Evolutionary conservation across 805 yeast species (phyloP), one percentile per base, ranked within the genome.

Genomic region (Wickerhamomyces sydowiorum): DNA sequence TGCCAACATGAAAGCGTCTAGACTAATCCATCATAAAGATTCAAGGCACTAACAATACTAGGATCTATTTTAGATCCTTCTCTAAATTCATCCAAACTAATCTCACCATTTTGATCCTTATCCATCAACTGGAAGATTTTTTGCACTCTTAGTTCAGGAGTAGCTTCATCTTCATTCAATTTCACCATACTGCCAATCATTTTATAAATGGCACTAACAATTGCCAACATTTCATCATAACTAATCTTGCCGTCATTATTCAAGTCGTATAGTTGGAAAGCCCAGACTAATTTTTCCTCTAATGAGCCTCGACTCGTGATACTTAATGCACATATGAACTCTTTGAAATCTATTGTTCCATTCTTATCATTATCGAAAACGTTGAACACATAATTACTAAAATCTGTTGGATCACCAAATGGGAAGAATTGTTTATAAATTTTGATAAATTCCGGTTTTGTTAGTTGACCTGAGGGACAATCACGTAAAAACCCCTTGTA

Each of bases 381-480:
- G 41, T 82, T 79, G 65, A 93, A 93, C 14, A 95, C 82, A 52
- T 82, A 85, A 44, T 80, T 86, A 43, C 96, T 87, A 65, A 88
- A 93, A 44, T 88, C 91, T 4, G 85, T 77, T 1, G 99, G 96
- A 56, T 91, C 96, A 0, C 99, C 99, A 69, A 93, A 93, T 17
- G 99, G 99, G 71, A 93, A 93, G 62, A 91, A 93, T 58, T 93
- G 98, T 60, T 87, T 87, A 67, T 90, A 95, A 17, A 93, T 90
- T 62, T 86, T 87, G 51, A 84, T 80, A 61, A 93, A 88, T 57
- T 93, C 98, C 37, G 83, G 86, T 55, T 82, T 84, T 3, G 89
- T 78, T 22, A 93, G 70, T 59, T 83, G 90, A 1, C 98, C 98
- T 27, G 79, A 72, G 1, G 97, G 97, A 60, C 96, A 91, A 61